Conservation (phyloP, 257 asterid species). For the Lavandula angustifolia region DNA sequence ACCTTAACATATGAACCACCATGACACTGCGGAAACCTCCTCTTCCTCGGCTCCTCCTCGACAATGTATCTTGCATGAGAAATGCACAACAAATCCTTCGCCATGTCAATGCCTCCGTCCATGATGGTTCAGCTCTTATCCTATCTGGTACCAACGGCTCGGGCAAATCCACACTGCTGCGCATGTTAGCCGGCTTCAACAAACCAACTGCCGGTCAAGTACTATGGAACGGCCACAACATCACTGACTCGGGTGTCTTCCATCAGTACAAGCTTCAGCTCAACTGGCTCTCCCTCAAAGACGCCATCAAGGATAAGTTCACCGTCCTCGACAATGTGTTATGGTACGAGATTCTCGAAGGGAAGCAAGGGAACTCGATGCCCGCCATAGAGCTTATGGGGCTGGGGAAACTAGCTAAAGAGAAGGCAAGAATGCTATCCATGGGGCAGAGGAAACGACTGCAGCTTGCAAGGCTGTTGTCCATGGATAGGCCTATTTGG, state of each 20-base stretch:
- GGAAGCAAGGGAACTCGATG: conserved; percentile 67
- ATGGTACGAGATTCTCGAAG: conserved; percentile 88
- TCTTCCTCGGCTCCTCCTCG: conserved; percentile 70
- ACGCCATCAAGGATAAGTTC: conserved; percentile 61
- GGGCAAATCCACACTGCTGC: conserved; percentile 74
- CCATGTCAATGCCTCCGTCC: conserved; percentile 66
- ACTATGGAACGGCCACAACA: conserved; percentile 86
- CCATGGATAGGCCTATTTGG: conserved; percentile 89
- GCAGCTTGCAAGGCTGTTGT: conserved; percentile 77
- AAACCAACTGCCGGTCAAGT: conserved; percentile 84
- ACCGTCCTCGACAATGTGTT: conserved; percentile 79
- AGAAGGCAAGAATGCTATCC: conserved; percentile 79
- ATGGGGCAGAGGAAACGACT: conserved; percentile 85
- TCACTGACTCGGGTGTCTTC: conserved; percentile 65
- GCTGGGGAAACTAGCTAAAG: conserved; percentile 69
- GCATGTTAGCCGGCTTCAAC: conserved; percentile 83
- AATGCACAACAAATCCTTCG: conserved; percentile 89
- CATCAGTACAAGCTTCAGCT: conserved; percentile 92
- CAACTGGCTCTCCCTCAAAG: conserved; percentile 81
- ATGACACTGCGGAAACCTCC: conserved; percentile 66
- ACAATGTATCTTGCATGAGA: conserved; percentile 87
- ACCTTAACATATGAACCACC: neutral
- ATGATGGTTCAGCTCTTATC: conserved; percentile 78
- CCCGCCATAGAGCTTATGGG: conserved; percentile 88
- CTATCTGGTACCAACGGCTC: conserved; percentile 84